phyloP scores from a whole-genome alignment of 768 basidiomycete genomes.

The Naematelia aurantialba region DNA sequence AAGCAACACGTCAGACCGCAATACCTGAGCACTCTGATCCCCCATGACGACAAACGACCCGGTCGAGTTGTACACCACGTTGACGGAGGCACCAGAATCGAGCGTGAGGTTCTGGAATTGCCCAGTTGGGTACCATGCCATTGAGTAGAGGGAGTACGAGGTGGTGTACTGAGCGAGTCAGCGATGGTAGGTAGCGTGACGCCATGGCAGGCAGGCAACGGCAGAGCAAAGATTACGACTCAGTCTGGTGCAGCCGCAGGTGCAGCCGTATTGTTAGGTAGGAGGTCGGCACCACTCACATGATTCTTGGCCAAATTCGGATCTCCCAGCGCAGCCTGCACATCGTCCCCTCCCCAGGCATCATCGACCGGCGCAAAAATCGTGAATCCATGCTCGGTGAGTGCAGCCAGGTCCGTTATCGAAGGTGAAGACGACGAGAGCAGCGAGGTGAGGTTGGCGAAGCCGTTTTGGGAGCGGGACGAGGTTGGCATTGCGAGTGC shows the following conservation, averaged over 20 bases:
- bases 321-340: neutral
- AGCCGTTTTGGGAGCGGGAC: slow-evolving; percentile 11
- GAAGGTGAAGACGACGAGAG: slow-evolving; percentile 13
- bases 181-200: too few relatives aligned
- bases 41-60: slow-evolving; percentile 18
- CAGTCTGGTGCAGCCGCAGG: neutral
- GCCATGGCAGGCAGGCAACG: too few relatives aligned
- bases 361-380: slow-evolving; percentile 42
- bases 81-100: slow-evolving; percentile 19
- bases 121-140: slow-evolving; percentile 16
- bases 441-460: slow-evolving; percentile 13
- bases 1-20: slow-evolving; percentile 33
- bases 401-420: slow-evolving; percentile 17
- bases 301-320: neutral
- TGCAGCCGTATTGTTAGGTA: neutral
- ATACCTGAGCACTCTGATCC: slow-evolving; percentile 21
- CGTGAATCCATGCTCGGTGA: slow-evolving; percentile 33
- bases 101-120: slow-evolving; percentile 13
- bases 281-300: neutral
- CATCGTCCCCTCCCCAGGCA: slow-evolving; percentile 12
- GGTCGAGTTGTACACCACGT: slow-evolving; percentile 9
- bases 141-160: slow-evolving; percentile 31
- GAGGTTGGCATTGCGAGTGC: slow-evolving; percentile 19
- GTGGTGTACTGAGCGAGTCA: slow-evolving; percentile 33
- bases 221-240: neutral